Percentiles rank a stretch among this genome's conserved stretches.
These are phyloP conservation scores for Eutypella sp. DNA, from an alignment of 2,329 filamentous ascomycete species.

Conservation along the genomic window DNA sequence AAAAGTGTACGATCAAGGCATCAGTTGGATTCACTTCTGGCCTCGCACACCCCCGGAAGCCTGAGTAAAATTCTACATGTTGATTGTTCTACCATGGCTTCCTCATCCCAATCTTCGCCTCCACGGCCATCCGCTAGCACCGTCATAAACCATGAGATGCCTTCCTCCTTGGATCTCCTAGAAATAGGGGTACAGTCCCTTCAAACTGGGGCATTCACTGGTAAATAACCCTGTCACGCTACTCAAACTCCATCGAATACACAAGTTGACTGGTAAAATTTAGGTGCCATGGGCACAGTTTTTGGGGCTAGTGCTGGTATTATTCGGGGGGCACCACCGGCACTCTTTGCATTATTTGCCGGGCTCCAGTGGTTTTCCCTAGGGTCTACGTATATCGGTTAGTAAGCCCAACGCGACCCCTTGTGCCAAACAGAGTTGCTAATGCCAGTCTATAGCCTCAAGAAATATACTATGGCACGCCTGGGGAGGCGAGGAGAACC, in stretches of 20 bases:
- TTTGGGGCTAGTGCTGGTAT: slow-evolving; percentile 68
- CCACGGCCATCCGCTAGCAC: slow-evolving; percentile 1
- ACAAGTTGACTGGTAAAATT: slow-evolving; percentile 19
- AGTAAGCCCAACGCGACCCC: no score
- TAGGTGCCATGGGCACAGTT: slow-evolving; percentile 55
- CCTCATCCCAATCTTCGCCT: slow-evolving; percentile 9
- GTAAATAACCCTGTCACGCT: slow-evolving; percentile 13
- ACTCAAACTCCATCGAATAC: slow-evolving; percentile 5
- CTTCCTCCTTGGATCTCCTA: slow-evolving; percentile 16
- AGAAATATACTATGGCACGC: slow-evolving; percentile 41
- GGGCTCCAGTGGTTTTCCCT: slow-evolving; percentile 79
- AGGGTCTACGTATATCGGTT: slow-evolving; percentile 73
- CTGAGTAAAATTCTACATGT: not conserved
- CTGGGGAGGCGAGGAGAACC: slow-evolving; percentile 45
- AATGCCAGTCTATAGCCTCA: slow-evolving; percentile 36
- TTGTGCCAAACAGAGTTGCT: no score
- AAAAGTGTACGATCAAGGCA: no score
- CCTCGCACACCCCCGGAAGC: not conserved
- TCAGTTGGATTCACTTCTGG: no score
- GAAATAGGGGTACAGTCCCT: slow-evolving; percentile 23
- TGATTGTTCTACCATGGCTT: slow-evolving; percentile 9
- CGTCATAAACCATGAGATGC: slow-evolving; percentile 14
- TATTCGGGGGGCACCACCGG: slow-evolving; percentile 59
- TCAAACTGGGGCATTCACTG: slow-evolving; percentile 22
- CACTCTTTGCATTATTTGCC: slow-evolving; percentile 66